Conservation (phyloP, 2,329 filamentous ascomycete genomes). For the Verticillium isaacii region DNA sequence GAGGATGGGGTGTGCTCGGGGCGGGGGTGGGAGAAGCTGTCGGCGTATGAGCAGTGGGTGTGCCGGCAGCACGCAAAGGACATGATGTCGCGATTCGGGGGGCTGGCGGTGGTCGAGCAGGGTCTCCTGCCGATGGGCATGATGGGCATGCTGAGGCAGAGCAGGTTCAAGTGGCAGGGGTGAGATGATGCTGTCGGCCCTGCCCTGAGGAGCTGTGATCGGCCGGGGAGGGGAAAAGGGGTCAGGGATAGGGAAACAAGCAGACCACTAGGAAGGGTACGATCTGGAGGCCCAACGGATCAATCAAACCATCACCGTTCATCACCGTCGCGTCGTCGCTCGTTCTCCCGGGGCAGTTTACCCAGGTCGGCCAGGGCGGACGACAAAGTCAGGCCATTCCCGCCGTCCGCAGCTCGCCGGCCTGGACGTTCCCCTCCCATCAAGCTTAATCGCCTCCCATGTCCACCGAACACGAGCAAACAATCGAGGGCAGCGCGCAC, state of each 20-base stretch:
- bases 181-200: conserved; percentile 13
- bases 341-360: background rate
- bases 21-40: conserved; percentile 3
- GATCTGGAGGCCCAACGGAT: background rate
- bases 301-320: background rate
- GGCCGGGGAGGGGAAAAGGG: background rate
- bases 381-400: background rate
- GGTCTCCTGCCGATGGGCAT: conserved; percentile 34
- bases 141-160: conserved; percentile 29
- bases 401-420: background rate
- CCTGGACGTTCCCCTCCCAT: background rate
- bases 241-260: background rate
- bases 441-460: background rate
- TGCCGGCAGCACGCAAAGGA: conserved; percentile 30
- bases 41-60: conserved; percentile 31
- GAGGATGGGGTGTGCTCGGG: conserved; percentile 14
- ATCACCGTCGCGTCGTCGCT: background rate
- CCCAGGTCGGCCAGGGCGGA: background rate
- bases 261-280: background rate
- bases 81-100: conserved; percentile 33
- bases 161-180: conserved; percentile 30
- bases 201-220: background rate
- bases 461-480: background rate
- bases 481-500: background rate
- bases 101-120: conserved; percentile 31